These are phyloP conservation scores for Leccinum subrobustum DNA, from an alignment of 1,284 basidiomycete species.

Conservation along the genomic window DNA sequence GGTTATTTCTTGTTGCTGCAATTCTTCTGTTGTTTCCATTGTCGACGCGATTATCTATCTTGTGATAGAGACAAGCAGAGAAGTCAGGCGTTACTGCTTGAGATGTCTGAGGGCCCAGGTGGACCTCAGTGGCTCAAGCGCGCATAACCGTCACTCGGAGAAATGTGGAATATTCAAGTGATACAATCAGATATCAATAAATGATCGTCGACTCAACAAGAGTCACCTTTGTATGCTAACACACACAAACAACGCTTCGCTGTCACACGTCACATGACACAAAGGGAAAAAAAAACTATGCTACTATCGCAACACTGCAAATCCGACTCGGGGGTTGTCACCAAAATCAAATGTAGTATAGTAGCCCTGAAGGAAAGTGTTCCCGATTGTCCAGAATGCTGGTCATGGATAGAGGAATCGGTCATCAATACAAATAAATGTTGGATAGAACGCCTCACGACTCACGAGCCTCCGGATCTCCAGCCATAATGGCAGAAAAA, in stretches of 20 bases:
- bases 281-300: too few species aligned
- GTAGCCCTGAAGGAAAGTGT: not conserved
- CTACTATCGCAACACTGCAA: not conserved
- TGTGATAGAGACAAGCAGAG: slow-evolving; percentile 20
- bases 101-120: slow-evolving; percentile 56
- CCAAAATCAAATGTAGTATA: not conserved
- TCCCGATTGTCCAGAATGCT: not conserved
- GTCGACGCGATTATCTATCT: slow-evolving; percentile 4
- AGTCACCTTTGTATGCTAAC: slow-evolving; percentile 20
- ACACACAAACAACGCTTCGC: slow-evolving; percentile 15
- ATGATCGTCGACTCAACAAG: slow-evolving; percentile 9
- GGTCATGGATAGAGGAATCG: not conserved
- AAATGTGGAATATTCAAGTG: slow-evolving; percentile 2
- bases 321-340: not conserved
- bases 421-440: not conserved
- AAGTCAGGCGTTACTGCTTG: slow-evolving; percentile 27
- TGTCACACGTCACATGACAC: too few species aligned
- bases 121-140: slow-evolving; percentile 75
- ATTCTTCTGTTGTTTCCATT: slow-evolving; percentile 72
- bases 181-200: slow-evolving; percentile 13
- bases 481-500: too few species aligned
- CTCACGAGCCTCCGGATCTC: too few species aligned
- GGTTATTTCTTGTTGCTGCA: slow-evolving; percentile 72
- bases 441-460: too few species aligned
- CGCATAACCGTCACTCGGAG: slow-evolving; percentile 44